Percentiles rank a stretch among this genome's conserved stretches.
Conservation (phyloP, 73 alveolate species). For the Uronychia setigera region DNA sequence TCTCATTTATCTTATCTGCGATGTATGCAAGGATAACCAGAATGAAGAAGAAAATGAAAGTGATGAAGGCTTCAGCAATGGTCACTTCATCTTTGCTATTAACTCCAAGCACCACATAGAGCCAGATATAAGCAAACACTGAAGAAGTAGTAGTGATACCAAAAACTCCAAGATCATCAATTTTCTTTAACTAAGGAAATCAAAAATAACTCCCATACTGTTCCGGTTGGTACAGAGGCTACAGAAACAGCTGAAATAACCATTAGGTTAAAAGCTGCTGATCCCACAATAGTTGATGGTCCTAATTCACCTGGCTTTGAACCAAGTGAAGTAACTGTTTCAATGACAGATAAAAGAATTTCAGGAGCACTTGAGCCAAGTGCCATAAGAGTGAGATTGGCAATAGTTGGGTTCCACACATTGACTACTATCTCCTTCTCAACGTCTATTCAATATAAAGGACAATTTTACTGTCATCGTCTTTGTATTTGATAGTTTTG, state of each 20-base stretch:
- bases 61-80: constrained; percentile 45
- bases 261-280: constrained; percentile 67
- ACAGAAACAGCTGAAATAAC: constrained; percentile 66
- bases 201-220: constrained; percentile 9
- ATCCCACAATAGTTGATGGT: constrained; percentile 74
- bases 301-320: constrained; percentile 66
- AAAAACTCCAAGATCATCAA: constrained; percentile 61
- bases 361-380: constrained; percentile 83
- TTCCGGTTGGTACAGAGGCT: constrained; percentile 70
- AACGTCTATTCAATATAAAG: neutral
- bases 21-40: constrained; percentile 49
- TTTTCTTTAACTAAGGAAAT: constrained; percentile 29
- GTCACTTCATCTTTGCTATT: constrained; percentile 35
- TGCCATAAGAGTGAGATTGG: constrained; percentile 81
- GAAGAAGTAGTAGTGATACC: constrained; percentile 56
- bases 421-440: constrained; percentile 34
- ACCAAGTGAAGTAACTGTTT: constrained; percentile 35
- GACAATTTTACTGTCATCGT: neutral
- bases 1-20: constrained; percentile 30
- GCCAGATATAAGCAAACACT: constrained; percentile 71
- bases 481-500: constrained; percentile 12
- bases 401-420: constrained; percentile 86
- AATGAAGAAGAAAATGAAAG: constrained; percentile 57
- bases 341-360: constrained; percentile 71
- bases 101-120: constrained; percentile 43